A percentile compares a stretch with the other conserved stretches of the same genome.
Evolutionary conservation across 495 filamentous ascomycete species (phyloP).

Genomic region (Xeromyces bisporus): DNA sequence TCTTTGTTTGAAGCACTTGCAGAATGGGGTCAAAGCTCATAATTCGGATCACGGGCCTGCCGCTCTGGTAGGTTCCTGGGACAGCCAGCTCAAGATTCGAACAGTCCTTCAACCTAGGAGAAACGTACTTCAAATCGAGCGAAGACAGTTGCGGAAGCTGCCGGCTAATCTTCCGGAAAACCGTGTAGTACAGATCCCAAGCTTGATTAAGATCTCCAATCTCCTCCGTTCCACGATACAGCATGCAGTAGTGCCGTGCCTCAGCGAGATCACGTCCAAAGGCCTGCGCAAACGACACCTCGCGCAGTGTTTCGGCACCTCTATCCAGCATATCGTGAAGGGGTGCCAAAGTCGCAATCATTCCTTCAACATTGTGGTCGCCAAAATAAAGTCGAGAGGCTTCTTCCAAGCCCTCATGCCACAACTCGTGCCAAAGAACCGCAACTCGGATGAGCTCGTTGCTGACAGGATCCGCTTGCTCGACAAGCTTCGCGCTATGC

Average conservation of each 20-base stretch:
- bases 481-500: constrained; percentile 83
- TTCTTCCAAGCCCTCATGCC: constrained; percentile 98
- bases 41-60: constrained; percentile 72
- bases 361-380: constrained; percentile 89
- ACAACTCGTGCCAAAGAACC: constrained; percentile 94
- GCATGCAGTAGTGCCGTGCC: constrained; percentile 83
- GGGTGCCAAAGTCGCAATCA: constrained; percentile 81
- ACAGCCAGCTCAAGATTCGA: constrained; percentile 77
- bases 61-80: constrained; percentile 83
- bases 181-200: constrained; percentile 97
- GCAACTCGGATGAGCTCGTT: constrained; percentile 91
- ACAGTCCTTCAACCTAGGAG: constrained; percentile 71
- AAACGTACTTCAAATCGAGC: constrained; percentile 92
- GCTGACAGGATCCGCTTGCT: constrained; percentile 88
- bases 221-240: constrained; percentile 75
- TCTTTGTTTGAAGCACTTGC: constrained; percentile 90
- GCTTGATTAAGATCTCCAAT: constrained; percentile 90
- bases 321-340: constrained; percentile 80
- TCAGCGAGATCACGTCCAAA: constrained; percentile 92
- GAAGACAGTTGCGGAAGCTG: constrained; percentile 82
- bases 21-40: constrained; percentile 75
- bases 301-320: constrained; percentile 80
- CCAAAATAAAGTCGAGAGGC: constrained; percentile 86
- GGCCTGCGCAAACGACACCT: constrained; percentile 94
- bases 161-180: constrained; percentile 85